Evolutionary conservation across 805 yeast species (phyloP).

Genomic region (Ogataea trehaloabstinens): DNA sequence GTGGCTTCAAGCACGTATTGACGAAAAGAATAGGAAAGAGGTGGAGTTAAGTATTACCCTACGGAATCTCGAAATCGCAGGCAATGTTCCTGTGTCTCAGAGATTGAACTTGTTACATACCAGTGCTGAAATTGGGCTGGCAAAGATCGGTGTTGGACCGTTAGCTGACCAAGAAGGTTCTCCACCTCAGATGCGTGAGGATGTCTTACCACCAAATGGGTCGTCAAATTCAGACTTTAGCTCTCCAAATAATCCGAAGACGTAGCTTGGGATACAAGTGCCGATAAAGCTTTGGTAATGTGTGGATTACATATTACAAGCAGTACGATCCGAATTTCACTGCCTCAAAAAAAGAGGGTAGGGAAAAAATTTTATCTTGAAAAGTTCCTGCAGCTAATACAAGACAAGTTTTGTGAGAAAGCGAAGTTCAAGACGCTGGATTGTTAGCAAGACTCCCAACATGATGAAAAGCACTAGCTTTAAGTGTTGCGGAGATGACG

Average conservation of each 20-base stretch:
- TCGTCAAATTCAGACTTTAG: constrained; percentile 11
- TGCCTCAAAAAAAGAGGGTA: background rate
- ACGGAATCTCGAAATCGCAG: constrained; percentile 48
- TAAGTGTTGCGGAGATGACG: constrained; percentile 15
- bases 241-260: constrained; percentile 3
- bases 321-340: too few relatives aligned
- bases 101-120: constrained; percentile 53
- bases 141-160: constrained; percentile 82
- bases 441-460: too few relatives aligned
- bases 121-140: constrained; percentile 74
- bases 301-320: background rate
- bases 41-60: constrained; percentile 66
- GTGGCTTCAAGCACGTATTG: constrained; percentile 66
- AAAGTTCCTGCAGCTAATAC: too few relatives aligned
- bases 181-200: constrained; percentile 1
- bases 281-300: background rate
- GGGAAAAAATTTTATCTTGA: constrained; percentile 2
- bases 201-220: constrained; percentile 3
- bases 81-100: constrained; percentile 39
- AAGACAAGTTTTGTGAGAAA: too few relatives aligned
- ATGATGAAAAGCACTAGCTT: constrained; percentile 16
- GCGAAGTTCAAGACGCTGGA: too few relatives aligned
- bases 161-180: constrained; percentile 41
- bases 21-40: constrained; percentile 74
- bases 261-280: too few relatives aligned